Evolutionary conservation across 305 asterid species (phyloP).

Genomic region (Fraxinus platypoda): DNA sequence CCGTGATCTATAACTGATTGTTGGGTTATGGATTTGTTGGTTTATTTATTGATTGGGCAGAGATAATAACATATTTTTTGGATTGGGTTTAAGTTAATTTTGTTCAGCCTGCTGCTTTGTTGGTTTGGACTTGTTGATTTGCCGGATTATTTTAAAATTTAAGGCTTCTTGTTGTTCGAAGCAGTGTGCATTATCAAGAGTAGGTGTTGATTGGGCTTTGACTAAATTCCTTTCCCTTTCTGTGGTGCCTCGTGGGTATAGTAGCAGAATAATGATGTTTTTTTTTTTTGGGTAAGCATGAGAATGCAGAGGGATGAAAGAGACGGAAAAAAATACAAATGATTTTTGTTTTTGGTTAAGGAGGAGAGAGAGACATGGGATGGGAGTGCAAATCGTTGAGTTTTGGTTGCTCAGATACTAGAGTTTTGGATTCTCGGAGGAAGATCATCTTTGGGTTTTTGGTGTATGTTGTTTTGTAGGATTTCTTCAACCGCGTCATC

Average conservation of each 20-base stretch:
- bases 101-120: not conserved
- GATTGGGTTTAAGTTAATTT: not conserved
- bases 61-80: not conserved
- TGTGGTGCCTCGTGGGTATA: not conserved
- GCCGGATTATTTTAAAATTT: not conserved
- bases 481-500: not conserved
- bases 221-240: too few species aligned
- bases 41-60: too few species aligned
- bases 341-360: not conserved
- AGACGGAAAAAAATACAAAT: not conserved
- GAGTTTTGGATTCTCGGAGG: not conserved
- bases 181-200: not conserved
- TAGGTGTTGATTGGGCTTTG: not conserved
- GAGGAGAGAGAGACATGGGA: not conserved
- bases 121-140: not conserved
- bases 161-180: not conserved
- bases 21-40: too few species aligned
- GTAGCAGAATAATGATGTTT: not conserved
- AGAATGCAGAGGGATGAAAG: not conserved
- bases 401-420: not conserved
- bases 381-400: not conserved
- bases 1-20: too few species aligned
- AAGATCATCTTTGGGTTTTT: not conserved
- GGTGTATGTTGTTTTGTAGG: not conserved
- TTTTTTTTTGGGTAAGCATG: not conserved